Evolutionary conservation across 2,329 filamentous ascomycete genomes (phyloP), one percentile per base, ranked within the genome.

Genomic region (Periconia macrospinosa): DNA sequence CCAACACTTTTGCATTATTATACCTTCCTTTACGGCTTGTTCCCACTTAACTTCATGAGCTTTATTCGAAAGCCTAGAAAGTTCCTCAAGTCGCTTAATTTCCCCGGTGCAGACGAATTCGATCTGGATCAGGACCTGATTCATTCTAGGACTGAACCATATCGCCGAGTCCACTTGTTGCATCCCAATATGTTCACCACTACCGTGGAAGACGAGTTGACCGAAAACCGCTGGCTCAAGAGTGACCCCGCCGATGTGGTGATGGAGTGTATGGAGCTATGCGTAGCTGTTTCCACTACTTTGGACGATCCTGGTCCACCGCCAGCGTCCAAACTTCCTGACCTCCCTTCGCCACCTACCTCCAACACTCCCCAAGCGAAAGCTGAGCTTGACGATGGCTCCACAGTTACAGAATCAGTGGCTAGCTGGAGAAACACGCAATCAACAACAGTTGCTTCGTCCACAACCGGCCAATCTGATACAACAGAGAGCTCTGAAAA

Each of bases 121-220:
- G 89, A 92, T 65, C 82, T 93, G 2, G 88, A 93, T 61, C 88
- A 90, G 30, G 86, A 86, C 3, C 86, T 92, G 61, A 91, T 94
- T 51, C 81, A 89, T 6, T 84, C 88, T 62, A 82, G 89, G 47
- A 92, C 89, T 2, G 90, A 93, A 62, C 82, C 82, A 18, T 92
- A 91, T 69, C 82, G 89, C 37, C 83, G 86, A 58, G 83, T 84
- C 35, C 91, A 94, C 72, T 74, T 91, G 6, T 75, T 94, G 15
- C 90, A 94, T 68, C 87, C 90, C n/a, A 92, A 92, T 70, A 93
- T 94, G 71, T 92, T 90, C 68, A 87, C 82, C 37, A 80, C 90
- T 43, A 93, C 90, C 0, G 82, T 90, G 45, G 90, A 94, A 57
- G 89, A 90, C 2, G 90, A 94, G 70, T 84, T 92, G 67, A 86